A percentile compares a stretch with the other conserved stretches of the same genome.
Conservation (phyloP, 805 yeast species). For the Teunomyces lycoperdinae region DNA sequence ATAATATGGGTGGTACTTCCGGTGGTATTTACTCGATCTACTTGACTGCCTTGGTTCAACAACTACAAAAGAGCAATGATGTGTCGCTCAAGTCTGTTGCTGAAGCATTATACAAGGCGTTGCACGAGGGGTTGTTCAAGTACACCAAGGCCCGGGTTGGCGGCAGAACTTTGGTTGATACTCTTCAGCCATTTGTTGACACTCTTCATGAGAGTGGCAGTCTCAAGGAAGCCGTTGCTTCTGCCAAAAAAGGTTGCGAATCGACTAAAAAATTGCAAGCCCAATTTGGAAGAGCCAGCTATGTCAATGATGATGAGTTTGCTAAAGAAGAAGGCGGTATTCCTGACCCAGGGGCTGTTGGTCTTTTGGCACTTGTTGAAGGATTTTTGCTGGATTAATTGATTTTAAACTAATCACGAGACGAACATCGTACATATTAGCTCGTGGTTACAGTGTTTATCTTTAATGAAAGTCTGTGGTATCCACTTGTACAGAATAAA, state of each 20-base stretch:
- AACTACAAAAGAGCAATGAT: slow-evolving; percentile 39
- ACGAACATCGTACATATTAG: neutral
- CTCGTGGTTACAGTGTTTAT: no score
- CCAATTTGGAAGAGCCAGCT: slow-evolving; percentile 90
- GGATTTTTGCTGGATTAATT: slow-evolving; percentile 31
- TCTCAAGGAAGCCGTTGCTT: slow-evolving; percentile 57
- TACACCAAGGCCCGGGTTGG: slow-evolving; percentile 89
- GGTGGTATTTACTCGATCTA: slow-evolving; percentile 90
- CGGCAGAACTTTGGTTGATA: slow-evolving; percentile 85
- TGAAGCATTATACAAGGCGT: slow-evolving; percentile 53
- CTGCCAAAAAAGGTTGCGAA: slow-evolving; percentile 75
- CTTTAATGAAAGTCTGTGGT: no score
- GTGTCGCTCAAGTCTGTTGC: slow-evolving; percentile 36
- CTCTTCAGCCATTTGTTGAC: slow-evolving; percentile 82
- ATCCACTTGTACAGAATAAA: no score
- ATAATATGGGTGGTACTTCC: slow-evolving; percentile 96
- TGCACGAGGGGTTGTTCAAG: slow-evolving; percentile 66
- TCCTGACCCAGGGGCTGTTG: slow-evolving; percentile 96
- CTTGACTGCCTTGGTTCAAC: slow-evolving; percentile 68
- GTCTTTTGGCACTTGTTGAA: slow-evolving; percentile 60
- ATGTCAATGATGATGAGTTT: slow-evolving; percentile 65
- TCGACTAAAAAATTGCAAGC: slow-evolving; percentile 74
- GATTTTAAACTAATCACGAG: no score
- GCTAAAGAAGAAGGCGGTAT: slow-evolving; percentile 61
- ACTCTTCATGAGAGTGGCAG: slow-evolving; percentile 51